Evolutionary conservation across 768 basidiomycete species (phyloP).

Genomic region (Exsudoporus frostii): DNA sequence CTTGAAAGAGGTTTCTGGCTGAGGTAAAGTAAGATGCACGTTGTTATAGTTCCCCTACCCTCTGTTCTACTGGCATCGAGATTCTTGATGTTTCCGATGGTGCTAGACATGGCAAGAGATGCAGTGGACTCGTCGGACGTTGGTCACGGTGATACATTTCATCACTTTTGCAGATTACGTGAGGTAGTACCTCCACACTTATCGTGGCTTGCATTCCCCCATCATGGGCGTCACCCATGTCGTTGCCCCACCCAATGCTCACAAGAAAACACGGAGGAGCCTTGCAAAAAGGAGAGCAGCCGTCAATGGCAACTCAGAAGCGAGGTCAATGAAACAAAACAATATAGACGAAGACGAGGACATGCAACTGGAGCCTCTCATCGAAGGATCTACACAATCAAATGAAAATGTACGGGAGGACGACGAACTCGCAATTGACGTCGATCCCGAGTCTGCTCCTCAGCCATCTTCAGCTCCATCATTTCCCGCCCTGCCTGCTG

Average conservation of each 20-base stretch:
- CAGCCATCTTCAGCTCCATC: constrained; percentile 52
- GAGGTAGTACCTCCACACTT: background rate
- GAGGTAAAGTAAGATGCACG: background rate
- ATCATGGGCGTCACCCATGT: constrained; percentile 43
- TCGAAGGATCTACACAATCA: constrained; percentile 1
- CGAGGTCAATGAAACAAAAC: constrained; percentile 7
- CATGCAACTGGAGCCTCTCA: constrained; percentile 25
- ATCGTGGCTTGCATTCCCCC: constrained; percentile 9
- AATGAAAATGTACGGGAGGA: constrained; percentile 38
- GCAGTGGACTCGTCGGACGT: no score
- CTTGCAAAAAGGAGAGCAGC: constrained; percentile 38
- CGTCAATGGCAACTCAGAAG: constrained; percentile 7
- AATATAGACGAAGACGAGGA: constrained; percentile 28
- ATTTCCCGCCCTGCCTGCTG: constrained; percentile 67
- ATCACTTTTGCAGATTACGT: constrained; percentile 15
- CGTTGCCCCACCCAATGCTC: constrained; percentile 27
- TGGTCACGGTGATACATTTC: background rate
- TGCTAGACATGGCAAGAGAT: constrained; percentile 19
- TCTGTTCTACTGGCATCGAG: constrained; percentile 33
- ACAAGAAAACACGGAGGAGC: constrained; percentile 46
- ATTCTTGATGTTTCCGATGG: constrained; percentile 19
- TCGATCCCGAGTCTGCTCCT: constrained; percentile 43
- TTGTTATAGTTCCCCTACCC: constrained; percentile 32
- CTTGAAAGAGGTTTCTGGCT: constrained; percentile 24
- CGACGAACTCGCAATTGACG: constrained; percentile 62